These are phyloP conservation scores for Alternaria solani DNA, from an alignment of 2,329 filamentous ascomycete genomes.

Conservation along the genomic window DNA sequence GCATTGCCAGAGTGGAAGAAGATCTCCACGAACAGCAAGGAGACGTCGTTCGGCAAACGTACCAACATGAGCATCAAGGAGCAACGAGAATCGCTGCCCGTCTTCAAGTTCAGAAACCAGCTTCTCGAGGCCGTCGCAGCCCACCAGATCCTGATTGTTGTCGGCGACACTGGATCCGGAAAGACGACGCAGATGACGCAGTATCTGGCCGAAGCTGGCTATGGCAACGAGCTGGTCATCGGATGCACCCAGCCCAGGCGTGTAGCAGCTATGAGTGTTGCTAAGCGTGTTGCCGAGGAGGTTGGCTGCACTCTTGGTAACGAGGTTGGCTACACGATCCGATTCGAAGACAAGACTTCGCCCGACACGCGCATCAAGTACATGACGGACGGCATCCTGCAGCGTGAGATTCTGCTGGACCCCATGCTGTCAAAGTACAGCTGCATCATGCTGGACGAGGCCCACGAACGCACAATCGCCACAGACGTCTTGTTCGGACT, in stretches of 20 bases:
- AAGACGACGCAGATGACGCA: conserved; percentile 98
- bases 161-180: conserved; percentile 95
- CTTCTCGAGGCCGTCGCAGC: conserved; percentile 85
- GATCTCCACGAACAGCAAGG: conserved; percentile 79
- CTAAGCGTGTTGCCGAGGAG: conserved; percentile 96
- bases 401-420: conserved; percentile 96
- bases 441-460: conserved; percentile 98
- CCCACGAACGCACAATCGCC: conserved; percentile 95
- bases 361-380: conserved; percentile 95
- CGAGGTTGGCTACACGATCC: conserved; percentile 98
- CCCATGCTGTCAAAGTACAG: conserved; percentile 90
- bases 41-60: conserved; percentile 82
- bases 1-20: conserved; percentile 92
- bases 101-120: conserved; percentile 86
- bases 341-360: conserved; percentile 94
- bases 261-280: conserved; percentile 98
- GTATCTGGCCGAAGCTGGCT: conserved; percentile 91
- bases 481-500: conserved; percentile 98
- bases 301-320: conserved; percentile 92
- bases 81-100: conserved; percentile 87
- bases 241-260: conserved; percentile 96
- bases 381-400: conserved; percentile 99
- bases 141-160: conserved; percentile 93
- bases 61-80: conserved; percentile 94
- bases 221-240: conserved; percentile 85